A percentile compares a stretch with the other conserved stretches of the same genome.
Conservation (phyloP, 208 protist species). For the Perkinsela sp. region DNA sequence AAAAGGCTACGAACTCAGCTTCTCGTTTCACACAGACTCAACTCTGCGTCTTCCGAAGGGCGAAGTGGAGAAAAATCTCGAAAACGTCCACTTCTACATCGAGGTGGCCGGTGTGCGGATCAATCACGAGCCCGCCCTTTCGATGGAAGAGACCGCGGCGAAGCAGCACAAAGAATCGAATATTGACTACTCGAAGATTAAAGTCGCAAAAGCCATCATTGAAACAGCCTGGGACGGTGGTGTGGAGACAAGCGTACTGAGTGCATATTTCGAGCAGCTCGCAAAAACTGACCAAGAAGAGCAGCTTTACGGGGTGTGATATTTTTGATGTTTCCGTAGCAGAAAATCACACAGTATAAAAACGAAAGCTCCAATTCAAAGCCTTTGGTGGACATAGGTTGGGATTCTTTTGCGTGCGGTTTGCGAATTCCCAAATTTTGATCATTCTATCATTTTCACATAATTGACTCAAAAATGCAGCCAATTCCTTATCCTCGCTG, state of each 20-base stretch:
- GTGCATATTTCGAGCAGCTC: neutral
- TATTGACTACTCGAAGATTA: neutral
- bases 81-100: neutral
- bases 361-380: too few species aligned
- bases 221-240: neutral
- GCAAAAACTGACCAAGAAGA: neutral
- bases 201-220: neutral
- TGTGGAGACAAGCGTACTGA: neutral
- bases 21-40: neutral
- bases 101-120: neutral
- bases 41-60: neutral
- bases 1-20: neutral
- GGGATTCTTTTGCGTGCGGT: too few species aligned
- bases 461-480: too few species aligned
- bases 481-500: too few species aligned
- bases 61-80: neutral
- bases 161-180: neutral
- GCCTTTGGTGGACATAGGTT: too few species aligned
- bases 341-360: too few species aligned
- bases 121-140: neutral
- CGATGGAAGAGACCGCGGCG: neutral
- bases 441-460: too few species aligned
- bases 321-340: too few species aligned
- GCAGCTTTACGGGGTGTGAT: neutral
- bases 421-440: too few species aligned